Conservation (phyloP, 2,329 filamentous ascomycete species). For the Penicillium sp. region DNA sequence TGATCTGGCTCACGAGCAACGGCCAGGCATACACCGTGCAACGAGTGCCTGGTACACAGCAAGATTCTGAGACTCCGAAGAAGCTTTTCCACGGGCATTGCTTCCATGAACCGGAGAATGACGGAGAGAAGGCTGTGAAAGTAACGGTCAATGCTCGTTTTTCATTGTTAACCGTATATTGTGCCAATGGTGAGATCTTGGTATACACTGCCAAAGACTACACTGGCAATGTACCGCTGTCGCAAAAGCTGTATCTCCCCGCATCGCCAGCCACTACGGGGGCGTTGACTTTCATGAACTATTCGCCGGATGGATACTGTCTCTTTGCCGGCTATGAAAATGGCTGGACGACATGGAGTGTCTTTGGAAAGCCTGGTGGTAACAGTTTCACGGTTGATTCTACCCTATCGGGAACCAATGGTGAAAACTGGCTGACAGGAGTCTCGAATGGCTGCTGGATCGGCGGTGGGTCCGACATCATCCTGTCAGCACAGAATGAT, state of each 20-base stretch:
- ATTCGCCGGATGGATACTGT: constrained; percentile 95
- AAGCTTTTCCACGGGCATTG: constrained; percentile 87
- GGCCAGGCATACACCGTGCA: constrained; percentile 92
- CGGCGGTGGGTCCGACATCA: constrained; percentile 81
- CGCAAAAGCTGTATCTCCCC: constrained; percentile 74
- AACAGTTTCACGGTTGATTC: constrained; percentile 78
- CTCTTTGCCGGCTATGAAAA: constrained; percentile 90
- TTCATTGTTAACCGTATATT: constrained; percentile 87
- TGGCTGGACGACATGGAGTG: constrained; percentile 96
- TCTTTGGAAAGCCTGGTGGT: constrained; percentile 88
- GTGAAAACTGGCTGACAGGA: constrained; percentile 83
- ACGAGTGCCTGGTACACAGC: constrained; percentile 53
- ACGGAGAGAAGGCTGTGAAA: constrained; percentile 66
- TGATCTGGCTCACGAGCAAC: constrained; percentile 88
- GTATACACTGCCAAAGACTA: constrained; percentile 97
- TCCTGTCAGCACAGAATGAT: constrained; percentile 72
- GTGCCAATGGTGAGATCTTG: constrained; percentile 74
- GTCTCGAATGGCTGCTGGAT: constrained; percentile 82
- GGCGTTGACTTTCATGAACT: constrained; percentile 72
- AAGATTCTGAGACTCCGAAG: constrained; percentile 56
- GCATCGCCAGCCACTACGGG: constrained; percentile 72
- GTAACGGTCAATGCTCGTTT: constrained; percentile 93
- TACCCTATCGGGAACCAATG: constrained; percentile 66
- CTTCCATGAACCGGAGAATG: constrained; percentile 74
- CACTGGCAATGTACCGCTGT: constrained; percentile 85